Base-by-base conservation (phyloP, 2,329 filamentous ascomycete species). In the Cordyceps tenuipes region DNA sequence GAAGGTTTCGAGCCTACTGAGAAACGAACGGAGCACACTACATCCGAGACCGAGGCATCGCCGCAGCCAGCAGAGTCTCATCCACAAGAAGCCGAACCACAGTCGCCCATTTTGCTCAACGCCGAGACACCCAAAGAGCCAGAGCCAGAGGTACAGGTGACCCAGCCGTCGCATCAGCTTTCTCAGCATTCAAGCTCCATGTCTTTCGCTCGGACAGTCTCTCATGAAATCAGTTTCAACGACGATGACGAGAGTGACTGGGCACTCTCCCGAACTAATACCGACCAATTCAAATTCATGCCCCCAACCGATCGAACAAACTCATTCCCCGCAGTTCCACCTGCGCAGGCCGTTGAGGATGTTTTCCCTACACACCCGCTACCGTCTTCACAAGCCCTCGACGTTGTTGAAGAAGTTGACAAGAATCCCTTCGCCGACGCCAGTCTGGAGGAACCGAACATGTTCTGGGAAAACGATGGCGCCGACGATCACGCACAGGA, bases 191-290 rank as follows among this genome's bases (percentile, higher is more conserved):
- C 78, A 10, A 87, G 83, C 69, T 83, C 79, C 52, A 78, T 81
- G 68, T 87, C 85, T 0, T 87, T 87, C 70, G 77, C 83, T 12
- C 79, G 84, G 41, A 87, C 85, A 2, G 83, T 86, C 13, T 81
- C 84, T 12, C 80, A 86, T 61, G 83, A 86, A 57, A 73, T 85
- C 26, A 84, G 76, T 68, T 85, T 82, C 72, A 77, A 76, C 60
- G 81, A 83, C 44, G 83, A 84, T 23, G 83, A 85, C 21, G 82
- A 85, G 23, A 68, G 72, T n/a, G 83, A 86, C 62, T 85, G 81
- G 79, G 79, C 72, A 54, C 66, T 83, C 1, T 73, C 78, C 13
- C 77, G 77, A 59, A 75, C 77, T 34, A 77, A 82, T 57, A 79
- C 79, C 1, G 82, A 87, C 60, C 80, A 80, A 3, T 86, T 84